Conservation (phyloP, 2,329 filamentous ascomycete species). For the Verticillium klebahnii region DNA sequence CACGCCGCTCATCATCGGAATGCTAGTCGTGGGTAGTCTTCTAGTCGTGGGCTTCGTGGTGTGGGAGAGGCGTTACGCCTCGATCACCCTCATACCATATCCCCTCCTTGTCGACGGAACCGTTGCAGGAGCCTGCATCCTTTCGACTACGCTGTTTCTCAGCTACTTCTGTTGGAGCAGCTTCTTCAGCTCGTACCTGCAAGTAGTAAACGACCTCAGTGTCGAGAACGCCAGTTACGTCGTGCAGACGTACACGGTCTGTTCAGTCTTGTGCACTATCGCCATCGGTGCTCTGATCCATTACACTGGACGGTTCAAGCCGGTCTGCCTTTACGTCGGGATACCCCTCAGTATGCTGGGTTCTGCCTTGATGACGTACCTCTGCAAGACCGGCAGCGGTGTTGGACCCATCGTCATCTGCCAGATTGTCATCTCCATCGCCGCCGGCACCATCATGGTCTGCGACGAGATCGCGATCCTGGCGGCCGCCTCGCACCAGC, state of each 20-base stretch:
- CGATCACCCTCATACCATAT: constrained; percentile 41
- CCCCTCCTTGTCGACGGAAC: constrained; percentile 25
- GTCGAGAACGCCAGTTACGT: constrained; percentile 23
- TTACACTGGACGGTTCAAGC: constrained; percentile 24
- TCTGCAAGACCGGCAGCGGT: constrained; percentile 19
- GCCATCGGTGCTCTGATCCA: constrained; percentile 30
- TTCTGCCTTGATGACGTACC: constrained; percentile 26
- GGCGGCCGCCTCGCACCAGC: constrained; percentile 49
- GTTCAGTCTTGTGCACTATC: constrained; percentile 29
- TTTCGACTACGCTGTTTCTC: constrained; percentile 17
- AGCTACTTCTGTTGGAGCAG: constrained; percentile 25
- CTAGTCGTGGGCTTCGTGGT: constrained; percentile 46
- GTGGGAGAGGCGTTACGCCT: constrained; percentile 44
- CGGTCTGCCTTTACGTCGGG: constrained; percentile 18
- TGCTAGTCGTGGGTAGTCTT: constrained; percentile 48
- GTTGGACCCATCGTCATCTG: constrained; percentile 31
- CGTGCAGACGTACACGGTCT: constrained; percentile 27
- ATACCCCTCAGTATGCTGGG: constrained; percentile 24
- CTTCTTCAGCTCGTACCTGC: constrained; percentile 35
- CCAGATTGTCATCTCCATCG: constrained; percentile 26
- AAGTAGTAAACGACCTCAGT: constrained; percentile 26
- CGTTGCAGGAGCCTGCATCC: constrained; percentile 16
- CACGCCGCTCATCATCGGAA: constrained; percentile 39
- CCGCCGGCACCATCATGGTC: constrained; percentile 49
- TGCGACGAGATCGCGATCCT: constrained; percentile 55